Conservation (phyloP, 1,284 basidiomycete species). For the Trichosporon ovoides region DNA sequence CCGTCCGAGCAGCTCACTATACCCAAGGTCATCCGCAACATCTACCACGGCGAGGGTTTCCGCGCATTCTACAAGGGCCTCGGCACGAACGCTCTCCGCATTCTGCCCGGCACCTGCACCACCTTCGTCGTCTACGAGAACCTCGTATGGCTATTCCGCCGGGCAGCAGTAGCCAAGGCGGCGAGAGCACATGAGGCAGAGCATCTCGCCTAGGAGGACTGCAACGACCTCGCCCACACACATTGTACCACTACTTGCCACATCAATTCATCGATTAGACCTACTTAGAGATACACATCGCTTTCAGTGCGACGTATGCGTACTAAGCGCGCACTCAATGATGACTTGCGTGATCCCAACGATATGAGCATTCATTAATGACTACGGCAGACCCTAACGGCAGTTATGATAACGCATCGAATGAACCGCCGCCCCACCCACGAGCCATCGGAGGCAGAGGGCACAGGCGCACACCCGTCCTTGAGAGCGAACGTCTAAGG, state of each 20-base stretch:
- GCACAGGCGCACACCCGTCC: too few relatives aligned
- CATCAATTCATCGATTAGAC: too few relatives aligned
- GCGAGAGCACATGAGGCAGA: constrained; percentile 11
- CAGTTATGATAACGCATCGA: too few relatives aligned
- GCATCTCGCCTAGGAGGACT: constrained; percentile 5
- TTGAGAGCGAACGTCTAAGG: too few relatives aligned
- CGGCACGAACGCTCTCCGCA: constrained; percentile 91
- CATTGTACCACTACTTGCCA: neutral
- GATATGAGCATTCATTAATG: too few relatives aligned
- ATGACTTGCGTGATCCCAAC: too few relatives aligned
- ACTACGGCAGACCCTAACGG: too few relatives aligned
- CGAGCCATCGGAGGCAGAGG: too few relatives aligned
- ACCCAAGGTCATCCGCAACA: constrained; percentile 68
- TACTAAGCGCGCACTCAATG: too few relatives aligned
- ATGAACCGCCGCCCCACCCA: too few relatives aligned
- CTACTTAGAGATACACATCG: too few relatives aligned
- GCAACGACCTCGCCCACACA: neutral
- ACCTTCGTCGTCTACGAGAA: constrained; percentile 99
- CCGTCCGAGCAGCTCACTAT: constrained; percentile 59
- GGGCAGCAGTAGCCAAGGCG: constrained; percentile 29
- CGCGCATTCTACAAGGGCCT: constrained; percentile 92
- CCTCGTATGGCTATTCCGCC: constrained; percentile 72
- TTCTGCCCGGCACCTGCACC: constrained; percentile 93
- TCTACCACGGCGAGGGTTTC: constrained; percentile 73
- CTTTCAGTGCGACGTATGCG: too few relatives aligned